Percentiles rank a stretch among this genome's conserved stretches.
Evolutionary conservation across 495 filamentous ascomycete genomes (phyloP).

Genomic region (Podospora appendiculata): DNA sequence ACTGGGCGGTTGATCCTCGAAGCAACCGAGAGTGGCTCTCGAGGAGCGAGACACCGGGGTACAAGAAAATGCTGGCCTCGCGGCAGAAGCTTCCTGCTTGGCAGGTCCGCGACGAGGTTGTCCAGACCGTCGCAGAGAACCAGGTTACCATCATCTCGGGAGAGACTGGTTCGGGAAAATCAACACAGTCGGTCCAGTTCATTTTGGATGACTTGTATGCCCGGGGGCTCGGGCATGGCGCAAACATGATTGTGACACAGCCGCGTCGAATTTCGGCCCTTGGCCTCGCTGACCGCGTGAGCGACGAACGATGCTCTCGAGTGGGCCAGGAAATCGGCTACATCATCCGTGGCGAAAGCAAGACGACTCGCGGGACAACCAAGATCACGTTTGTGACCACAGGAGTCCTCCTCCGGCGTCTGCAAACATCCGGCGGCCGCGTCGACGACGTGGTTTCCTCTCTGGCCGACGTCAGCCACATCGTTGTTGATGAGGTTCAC

Average conservation of each 20-base stretch:
- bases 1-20: constrained; percentile 30
- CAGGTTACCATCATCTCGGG: constrained; percentile 95
- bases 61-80: constrained; percentile 62
- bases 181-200: constrained; percentile 95
- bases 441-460: constrained; percentile 70
- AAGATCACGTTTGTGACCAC: constrained; percentile 96
- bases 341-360: constrained; percentile 87
- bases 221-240: constrained; percentile 59
- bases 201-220: constrained; percentile 86
- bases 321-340: constrained; percentile 92
- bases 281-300: constrained; percentile 87
- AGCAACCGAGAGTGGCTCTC: constrained; percentile 40
- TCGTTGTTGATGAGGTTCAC: constrained; percentile 96
- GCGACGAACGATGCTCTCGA: constrained; percentile 74
- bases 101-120: constrained; percentile 68
- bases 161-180: constrained; percentile 95
- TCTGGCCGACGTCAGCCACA: constrained; percentile 83
- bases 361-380: constrained; percentile 47
- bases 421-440: constrained; percentile 78
- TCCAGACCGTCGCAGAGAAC: constrained; percentile 60
- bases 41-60: constrained; percentile 41
- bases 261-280: constrained; percentile 91
- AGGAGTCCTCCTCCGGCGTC: constrained; percentile 81
- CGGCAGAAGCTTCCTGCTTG: constrained; percentile 79
- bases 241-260: constrained; percentile 96